A percentile compares a stretch with the other conserved stretches of the same genome.
These are phyloP conservation scores for Thozetella sp. DNA, from an alignment of 495 filamentous ascomycete species.

Conservation along the genomic window DNA sequence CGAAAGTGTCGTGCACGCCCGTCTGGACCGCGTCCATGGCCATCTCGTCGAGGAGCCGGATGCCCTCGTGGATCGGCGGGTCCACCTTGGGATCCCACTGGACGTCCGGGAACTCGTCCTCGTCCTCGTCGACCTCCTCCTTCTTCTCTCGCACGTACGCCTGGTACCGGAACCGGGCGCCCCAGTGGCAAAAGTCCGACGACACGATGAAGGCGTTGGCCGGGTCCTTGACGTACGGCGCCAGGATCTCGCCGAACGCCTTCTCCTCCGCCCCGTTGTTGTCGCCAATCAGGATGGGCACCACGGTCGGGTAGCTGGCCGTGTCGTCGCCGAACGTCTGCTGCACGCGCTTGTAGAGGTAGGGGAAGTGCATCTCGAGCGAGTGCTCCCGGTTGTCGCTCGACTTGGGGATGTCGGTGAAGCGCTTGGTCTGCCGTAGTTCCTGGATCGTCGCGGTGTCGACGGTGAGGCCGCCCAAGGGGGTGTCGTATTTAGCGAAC, in stretches of 20 bases:
- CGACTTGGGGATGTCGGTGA: conserved; percentile 70
- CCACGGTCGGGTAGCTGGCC: conserved; percentile 66
- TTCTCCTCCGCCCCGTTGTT: conserved; percentile 68
- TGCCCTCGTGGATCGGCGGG: conserved; percentile 81
- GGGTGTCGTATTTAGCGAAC: conserved; percentile 78
- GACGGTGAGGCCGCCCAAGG: conserved; percentile 77
- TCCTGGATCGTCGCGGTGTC: conserved; percentile 67
- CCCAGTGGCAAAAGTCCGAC: conserved; percentile 99
- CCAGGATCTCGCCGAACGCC: conserved; percentile 69
- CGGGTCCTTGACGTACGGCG: conserved; percentile 77
- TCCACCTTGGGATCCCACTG: conserved; percentile 10
- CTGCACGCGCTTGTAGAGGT: conserved; percentile 82
- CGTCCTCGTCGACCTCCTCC: conserved; percentile 30
- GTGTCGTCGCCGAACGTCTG: conserved; percentile 47
- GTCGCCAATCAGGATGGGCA: conserved; percentile 89
- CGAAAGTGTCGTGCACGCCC: conserved; percentile 69
- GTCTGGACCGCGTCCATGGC: conserved; percentile 83
- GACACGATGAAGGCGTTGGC: conserved; percentile 82
- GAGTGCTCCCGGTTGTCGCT: conserved; percentile 90
- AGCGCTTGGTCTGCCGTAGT: conserved; percentile 64
- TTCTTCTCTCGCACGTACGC: conserved; percentile 62
- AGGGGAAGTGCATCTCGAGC: conserved; percentile 95
- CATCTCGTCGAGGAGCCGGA: conserved; percentile 75
- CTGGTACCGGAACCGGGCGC: conserved; percentile 82
- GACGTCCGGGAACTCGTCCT: conserved; percentile 6